Evolutionary conservation across 441 rosid genomes (phyloP).

Genomic region (Melastoma candidum): DNA sequence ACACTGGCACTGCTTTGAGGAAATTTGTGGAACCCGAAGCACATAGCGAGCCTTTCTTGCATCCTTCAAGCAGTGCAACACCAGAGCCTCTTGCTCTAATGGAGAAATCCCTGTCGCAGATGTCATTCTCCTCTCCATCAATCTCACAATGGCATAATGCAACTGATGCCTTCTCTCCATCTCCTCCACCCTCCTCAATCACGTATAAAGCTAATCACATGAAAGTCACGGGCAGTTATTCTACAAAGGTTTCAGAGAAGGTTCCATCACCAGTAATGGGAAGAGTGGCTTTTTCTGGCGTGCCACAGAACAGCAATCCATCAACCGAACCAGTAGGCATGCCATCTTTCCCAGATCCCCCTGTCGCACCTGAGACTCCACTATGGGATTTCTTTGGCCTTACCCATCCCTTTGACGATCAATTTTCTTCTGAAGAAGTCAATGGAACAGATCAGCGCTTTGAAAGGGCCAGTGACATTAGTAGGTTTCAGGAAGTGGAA

Average conservation of each 20-base stretch:
- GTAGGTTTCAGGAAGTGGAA: conserved; percentile 48
- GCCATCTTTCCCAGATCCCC: conserved; percentile 38
- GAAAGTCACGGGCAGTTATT: conserved; percentile 55
- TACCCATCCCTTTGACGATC: conserved; percentile 53
- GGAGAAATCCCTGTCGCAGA: conserved; percentile 60
- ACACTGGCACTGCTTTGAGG: conserved; percentile 59
- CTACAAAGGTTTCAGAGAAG: conserved; percentile 62
- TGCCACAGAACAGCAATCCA: conserved; percentile 30
- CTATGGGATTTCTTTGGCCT: conserved; percentile 89
- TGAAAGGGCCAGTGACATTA: conserved; percentile 41
- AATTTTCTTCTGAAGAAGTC: conserved; percentile 46
- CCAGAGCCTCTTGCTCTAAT: conserved; percentile 57
- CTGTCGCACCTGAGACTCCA: conserved; percentile 42
- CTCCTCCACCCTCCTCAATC: conserved; percentile 35
- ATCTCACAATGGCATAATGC: conserved; percentile 42
- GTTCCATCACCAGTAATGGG: conserved; percentile 41
- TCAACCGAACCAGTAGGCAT: conserved; percentile 38
- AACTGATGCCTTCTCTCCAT: conserved; percentile 45
- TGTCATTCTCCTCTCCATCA: conserved; percentile 59
- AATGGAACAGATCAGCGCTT: conserved; percentile 27
- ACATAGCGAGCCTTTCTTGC: conserved; percentile 59
- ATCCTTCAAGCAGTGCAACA: conserved; percentile 68
- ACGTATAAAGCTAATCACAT: conserved; percentile 55
- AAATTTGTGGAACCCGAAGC: conserved; percentile 73
- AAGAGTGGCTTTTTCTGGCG: conserved; percentile 33